These are phyloP conservation scores for Linnemannia zychae DNA, from an alignment of 192 early-diverging fungal genomes.

Conservation along the genomic window DNA sequence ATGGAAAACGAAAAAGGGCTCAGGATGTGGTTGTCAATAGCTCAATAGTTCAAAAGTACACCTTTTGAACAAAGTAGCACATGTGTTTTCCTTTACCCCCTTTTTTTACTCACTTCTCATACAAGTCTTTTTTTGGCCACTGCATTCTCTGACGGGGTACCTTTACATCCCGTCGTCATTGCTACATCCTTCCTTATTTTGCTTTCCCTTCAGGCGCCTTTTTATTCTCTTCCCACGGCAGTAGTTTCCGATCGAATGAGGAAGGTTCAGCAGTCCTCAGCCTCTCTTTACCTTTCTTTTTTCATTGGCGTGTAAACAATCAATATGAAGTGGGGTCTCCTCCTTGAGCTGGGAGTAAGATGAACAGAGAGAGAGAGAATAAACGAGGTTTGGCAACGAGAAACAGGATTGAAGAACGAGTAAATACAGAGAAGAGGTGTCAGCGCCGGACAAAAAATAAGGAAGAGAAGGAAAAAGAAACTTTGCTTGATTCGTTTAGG, in stretches of 20 bases:
- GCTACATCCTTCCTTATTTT: no score
- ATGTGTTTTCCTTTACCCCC: neutral
- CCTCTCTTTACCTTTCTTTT: no score
- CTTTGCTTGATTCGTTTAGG: slow-evolving; percentile 1
- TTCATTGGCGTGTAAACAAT: neutral
- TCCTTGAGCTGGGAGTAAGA: neutral
- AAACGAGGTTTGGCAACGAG: neutral
- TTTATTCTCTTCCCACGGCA: no score
- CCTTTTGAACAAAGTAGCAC: neutral
- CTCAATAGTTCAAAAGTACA: neutral
- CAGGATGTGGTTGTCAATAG: neutral
- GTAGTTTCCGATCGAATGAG: no score
- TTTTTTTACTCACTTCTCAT: neutral
- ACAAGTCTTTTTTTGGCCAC: neutral
- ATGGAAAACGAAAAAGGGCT: neutral
- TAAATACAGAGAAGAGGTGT: neutral
- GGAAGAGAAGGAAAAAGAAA: neutral
- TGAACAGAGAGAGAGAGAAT: neutral
- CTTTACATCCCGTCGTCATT: neutral
- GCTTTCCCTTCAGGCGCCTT: neutral
- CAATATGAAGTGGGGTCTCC: neutral
- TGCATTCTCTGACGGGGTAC: neutral
- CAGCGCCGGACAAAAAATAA: neutral
- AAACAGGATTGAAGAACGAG: neutral
- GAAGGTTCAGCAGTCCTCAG: no score